A percentile compares a stretch with the other conserved stretches of the same genome.
Conservation (phyloP, 164 flowering plant species). For the Annona squamosa region DNA sequence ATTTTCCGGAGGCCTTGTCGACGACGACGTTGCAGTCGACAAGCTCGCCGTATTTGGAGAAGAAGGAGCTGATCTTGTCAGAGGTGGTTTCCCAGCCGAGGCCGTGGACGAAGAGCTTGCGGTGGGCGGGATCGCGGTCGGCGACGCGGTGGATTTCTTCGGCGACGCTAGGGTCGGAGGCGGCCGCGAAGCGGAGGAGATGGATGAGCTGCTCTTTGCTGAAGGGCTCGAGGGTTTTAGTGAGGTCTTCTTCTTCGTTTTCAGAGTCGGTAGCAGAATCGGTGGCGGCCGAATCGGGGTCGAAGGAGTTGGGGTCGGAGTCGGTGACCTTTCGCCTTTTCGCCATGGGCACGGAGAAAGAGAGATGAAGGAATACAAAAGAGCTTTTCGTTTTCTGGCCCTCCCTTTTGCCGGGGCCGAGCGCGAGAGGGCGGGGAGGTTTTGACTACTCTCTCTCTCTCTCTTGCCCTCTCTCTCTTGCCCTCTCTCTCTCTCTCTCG, state of each 20-base stretch:
- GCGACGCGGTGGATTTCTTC: slow-evolving; percentile 35
- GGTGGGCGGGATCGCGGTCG: slow-evolving; percentile 37
- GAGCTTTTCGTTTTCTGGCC: background rate
- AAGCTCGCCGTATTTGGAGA: slow-evolving; percentile 32
- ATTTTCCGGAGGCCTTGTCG: slow-evolving; percentile 37
- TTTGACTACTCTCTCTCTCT: too few species aligned
- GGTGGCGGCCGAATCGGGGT: background rate
- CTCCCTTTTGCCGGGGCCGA: too few species aligned
- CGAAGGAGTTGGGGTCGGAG: background rate
- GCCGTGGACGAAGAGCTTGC: slow-evolving; percentile 47
- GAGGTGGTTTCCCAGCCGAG: slow-evolving; percentile 43
- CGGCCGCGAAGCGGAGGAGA: slow-evolving; percentile 27
- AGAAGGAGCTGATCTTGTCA: slow-evolving; percentile 25
- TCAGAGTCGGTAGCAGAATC: slow-evolving; percentile 6
- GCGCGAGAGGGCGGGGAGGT: too few species aligned
- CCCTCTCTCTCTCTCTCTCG: too few species aligned
- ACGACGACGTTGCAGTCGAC: slow-evolving; percentile 33
- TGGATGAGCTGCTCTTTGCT: slow-evolving; percentile 45
- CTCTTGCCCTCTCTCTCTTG: too few species aligned
- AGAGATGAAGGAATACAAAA: too few species aligned
- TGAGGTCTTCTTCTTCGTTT: slow-evolving; percentile 16
- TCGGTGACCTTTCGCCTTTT: slow-evolving; percentile 22
- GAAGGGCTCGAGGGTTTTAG: slow-evolving; percentile 35
- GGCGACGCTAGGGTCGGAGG: slow-evolving; percentile 20
- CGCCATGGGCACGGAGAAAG: slow-evolving; percentile 15